Percentiles rank a stretch among this genome's conserved stretches.
Conservation (phyloP, 495 filamentous ascomycete genomes). For the Penicilliopsis zonata region DNA sequence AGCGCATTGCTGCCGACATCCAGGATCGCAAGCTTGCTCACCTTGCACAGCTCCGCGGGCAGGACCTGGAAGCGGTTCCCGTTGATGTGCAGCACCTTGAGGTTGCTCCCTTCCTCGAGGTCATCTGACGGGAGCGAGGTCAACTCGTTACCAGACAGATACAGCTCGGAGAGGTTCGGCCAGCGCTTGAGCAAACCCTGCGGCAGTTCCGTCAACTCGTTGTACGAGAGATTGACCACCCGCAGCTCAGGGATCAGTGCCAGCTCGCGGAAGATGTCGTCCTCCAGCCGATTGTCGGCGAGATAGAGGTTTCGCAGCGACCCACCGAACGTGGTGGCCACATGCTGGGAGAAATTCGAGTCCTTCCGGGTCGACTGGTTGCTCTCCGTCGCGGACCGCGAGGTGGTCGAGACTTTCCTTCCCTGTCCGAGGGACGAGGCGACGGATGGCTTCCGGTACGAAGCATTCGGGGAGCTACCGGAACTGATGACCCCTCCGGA, state of each 20-base stretch:
- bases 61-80: slow-evolving; percentile 95
- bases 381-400: slow-evolving; percentile 47
- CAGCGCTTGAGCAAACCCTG: slow-evolving; percentile 76
- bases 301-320: slow-evolving; percentile 75
- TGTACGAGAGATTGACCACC: slow-evolving; percentile 89
- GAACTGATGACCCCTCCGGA: slow-evolving; percentile 65
- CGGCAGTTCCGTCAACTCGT: slow-evolving; percentile 84
- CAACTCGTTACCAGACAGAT: slow-evolving; percentile 90
- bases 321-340: slow-evolving; percentile 72
- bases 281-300: slow-evolving; percentile 86
- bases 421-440: slow-evolving; percentile 67
- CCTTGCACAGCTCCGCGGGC: slow-evolving; percentile 89
- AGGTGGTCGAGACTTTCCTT: slow-evolving; percentile 75
- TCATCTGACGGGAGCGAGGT: slow-evolving; percentile 88
- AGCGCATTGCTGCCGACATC: slow-evolving; percentile 94
- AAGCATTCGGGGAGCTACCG: slow-evolving; percentile 53
- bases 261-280: slow-evolving; percentile 89
- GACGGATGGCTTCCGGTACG: slow-evolving; percentile 66
- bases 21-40: slow-evolving; percentile 76
- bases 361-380: slow-evolving; percentile 69
- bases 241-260: slow-evolving; percentile 73
- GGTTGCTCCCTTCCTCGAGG: slow-evolving; percentile 70
- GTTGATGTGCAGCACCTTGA: slow-evolving; percentile 92
- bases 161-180: slow-evolving; percentile 80
- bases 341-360: slow-evolving; percentile 61